Percentiles rank a stretch among this genome's conserved stretches.
These are phyloP conservation scores for Neckera pumila DNA, from an alignment of 225 moss, liverwort and hornwort genomes.

Conservation along the genomic window DNA sequence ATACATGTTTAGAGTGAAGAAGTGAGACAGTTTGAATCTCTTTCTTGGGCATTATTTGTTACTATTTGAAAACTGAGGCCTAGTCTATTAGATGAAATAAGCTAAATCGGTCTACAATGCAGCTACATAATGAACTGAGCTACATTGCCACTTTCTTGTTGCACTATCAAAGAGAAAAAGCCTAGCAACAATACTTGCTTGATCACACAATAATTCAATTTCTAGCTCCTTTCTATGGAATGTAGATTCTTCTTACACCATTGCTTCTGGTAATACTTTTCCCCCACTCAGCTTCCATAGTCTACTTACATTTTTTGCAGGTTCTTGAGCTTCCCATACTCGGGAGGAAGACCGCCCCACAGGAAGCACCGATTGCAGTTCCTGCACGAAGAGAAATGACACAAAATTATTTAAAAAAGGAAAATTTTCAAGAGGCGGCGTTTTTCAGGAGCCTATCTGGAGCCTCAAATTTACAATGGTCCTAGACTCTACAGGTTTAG, in stretches of 20 bases:
- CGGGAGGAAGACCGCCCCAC: constrained; percentile 38
- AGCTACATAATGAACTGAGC: not conserved
- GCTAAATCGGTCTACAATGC: not conserved
- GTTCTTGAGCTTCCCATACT: constrained; percentile 28
- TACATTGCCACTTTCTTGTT: not conserved
- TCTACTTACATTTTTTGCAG: constrained; percentile 14
- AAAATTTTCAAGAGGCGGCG: not conserved
- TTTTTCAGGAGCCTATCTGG: not conserved
- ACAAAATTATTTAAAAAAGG: no score
- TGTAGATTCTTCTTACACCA: not conserved
- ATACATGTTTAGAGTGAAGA: not conserved
- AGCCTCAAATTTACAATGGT: not conserved
- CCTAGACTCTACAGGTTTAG: not conserved
- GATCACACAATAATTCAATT: not conserved
- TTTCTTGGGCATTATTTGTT: not conserved
- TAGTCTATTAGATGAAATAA: not conserved
- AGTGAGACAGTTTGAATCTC: not conserved
- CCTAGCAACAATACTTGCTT: not conserved
- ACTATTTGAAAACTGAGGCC: not conserved
- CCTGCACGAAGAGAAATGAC: not conserved
- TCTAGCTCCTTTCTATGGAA: not conserved
- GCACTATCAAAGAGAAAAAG: no score
- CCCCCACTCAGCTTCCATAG: not conserved
- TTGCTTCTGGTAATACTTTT: not conserved
- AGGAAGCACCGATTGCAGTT: constrained; percentile 30